A percentile compares a stretch with the other conserved stretches of the same genome.
These are phyloP conservation scores for Skeletonema costatum DNA, from an alignment of 108 stramenopile species.

Conservation along the genomic window DNA sequence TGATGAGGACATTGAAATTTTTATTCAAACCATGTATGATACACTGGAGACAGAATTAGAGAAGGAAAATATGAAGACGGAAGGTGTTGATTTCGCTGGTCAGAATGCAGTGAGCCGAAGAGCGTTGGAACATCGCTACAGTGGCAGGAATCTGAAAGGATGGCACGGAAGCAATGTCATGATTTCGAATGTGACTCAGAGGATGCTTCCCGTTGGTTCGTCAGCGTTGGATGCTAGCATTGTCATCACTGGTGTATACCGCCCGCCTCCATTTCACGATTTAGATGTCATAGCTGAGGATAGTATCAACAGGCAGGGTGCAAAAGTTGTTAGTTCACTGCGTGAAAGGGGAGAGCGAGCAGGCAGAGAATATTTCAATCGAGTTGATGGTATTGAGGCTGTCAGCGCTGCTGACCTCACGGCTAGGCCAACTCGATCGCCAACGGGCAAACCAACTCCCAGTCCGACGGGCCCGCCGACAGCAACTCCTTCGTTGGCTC, in stretches of 20 bases:
- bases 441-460: background rate
- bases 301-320: background rate
- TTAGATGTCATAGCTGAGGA: background rate
- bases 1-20: background rate
- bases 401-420: background rate
- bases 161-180: background rate
- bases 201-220: background rate
- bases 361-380: conserved; percentile 2
- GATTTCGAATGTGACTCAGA: background rate
- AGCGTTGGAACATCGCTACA: background rate
- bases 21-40: background rate
- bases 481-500: background rate
- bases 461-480: background rate
- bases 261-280: background rate
- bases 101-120: background rate
- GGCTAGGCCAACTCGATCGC: background rate
- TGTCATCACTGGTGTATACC: background rate
- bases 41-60: background rate
- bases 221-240: conserved; percentile 1
- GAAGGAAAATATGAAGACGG: background rate
- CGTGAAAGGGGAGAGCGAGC: conserved; percentile 1
- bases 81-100: background rate
- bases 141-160: background rate
- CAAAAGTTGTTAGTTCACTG: background rate
- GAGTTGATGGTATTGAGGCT: background rate